Base-by-base conservation (phyloP, 176 grass and related monocot genomes). In the Bonia amplexicaulis region DNA sequence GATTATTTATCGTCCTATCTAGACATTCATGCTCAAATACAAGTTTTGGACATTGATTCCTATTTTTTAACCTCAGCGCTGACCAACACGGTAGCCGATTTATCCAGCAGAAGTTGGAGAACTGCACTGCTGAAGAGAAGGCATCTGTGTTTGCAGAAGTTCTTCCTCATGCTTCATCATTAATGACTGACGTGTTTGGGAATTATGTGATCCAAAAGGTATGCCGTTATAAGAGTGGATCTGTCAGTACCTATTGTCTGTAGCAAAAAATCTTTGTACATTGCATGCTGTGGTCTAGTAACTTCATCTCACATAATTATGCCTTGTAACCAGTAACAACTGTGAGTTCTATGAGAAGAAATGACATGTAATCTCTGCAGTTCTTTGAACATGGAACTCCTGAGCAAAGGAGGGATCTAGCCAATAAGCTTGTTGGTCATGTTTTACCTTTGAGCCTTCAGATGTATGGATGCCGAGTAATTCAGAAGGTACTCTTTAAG, bases 141-240 rank as follows among this genome's bases (percentile, higher is more conserved):
- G 86, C 93, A 72, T 86, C 86, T 22, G 97, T 99, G 62, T 99
- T 99, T 85, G 69, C 71, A 25, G 97, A 99, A 85, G 89, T 99
- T 87, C 86, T 99, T 76, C 90, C 97, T 67, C 92, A 99, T 68
- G 86, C 97, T 78, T 79, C 93, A 74, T 81, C 91, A 41, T 87
- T 99, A 52, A 99, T 99, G 93, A 99, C 76, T 46, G 97, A 99
- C 62, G 97, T 99, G 41, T 99, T 99, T 58, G 97, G 96, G 57
- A 99, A 99, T 86, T 99, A 99, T 89, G 97, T 99, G 51, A 99
- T 99, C 62, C 97, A 99, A 90, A 99, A 99, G 93, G 97, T 99
- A 88, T 77, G 66, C 20, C 37, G 48, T 39, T 82, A 64, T 60
- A 73, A 52, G 49, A 35, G 20, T 82, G 52, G 73, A 69, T 79